Evolutionary conservation across 768 basidiomycete genomes (phyloP), one percentile per base, ranked within the genome.

Genomic region (Lactifluus rugatus): DNA sequence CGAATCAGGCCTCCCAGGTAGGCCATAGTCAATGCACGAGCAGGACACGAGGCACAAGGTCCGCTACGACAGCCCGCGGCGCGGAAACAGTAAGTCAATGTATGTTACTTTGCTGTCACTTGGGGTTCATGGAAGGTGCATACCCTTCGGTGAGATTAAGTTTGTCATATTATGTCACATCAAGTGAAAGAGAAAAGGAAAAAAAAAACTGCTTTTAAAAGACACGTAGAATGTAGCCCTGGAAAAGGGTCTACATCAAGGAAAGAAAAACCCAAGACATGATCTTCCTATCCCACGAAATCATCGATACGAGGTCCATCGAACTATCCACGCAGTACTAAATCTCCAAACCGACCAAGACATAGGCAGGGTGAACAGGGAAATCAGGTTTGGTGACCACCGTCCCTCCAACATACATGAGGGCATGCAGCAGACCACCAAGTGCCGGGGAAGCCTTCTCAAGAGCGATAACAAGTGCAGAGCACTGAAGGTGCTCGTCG

Each of bases 401-500:
- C 50, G 79, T 81, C 55, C 89, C 92, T 62, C 91, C 91, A 52
- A 93, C 88, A 71, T 94, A 94, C 88, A 94, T 89, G 62, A 94
- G 78, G 50, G 92, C 87, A 68, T 94, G 93, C 37, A 94, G 75
- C 56, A 93, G 75, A 66, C 83, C 81, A 64, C 85, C 80, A 54
- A 93, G 77, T 54, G 78, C 80, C 17, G 82, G 79, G 42, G 83
- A 86, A 0, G 83, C 77, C 64, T 85, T 81, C 70, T 90, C 87
- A 55, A 94, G 75, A 37, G 79, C 85, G 63, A 94, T 90, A 60
- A 93, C 79, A 44, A 94, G 78, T 17, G 85, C 83, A 42, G 80
- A 79, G 70, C 90, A 92, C 65, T 78, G 78, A 44, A 94, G 76
- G 56, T 79, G 83, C 71, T 93, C 92, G 70, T 90, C 89, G 54